phyloP scores from a whole-genome alignment of 306 rosid genomes.

The Citrullus mucosospermus region DNA sequence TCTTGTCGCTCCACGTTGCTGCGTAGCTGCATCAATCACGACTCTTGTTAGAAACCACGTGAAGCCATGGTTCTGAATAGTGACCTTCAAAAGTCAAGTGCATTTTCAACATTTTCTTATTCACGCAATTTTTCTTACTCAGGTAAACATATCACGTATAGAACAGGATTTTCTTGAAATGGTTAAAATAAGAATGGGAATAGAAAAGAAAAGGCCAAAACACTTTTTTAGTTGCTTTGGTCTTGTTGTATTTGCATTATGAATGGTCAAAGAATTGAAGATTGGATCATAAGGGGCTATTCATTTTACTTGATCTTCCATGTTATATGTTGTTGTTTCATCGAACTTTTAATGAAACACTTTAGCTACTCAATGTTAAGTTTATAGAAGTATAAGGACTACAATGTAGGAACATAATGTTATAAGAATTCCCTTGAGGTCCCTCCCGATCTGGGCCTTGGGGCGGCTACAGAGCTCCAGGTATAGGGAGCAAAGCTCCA shows the following conservation, averaged over 20 bases:
- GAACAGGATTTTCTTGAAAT: not conserved
- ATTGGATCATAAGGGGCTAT: no score
- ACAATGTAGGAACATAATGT: no score
- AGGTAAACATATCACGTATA: not conserved
- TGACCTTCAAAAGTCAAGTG: not conserved
- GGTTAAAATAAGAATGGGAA: not conserved
- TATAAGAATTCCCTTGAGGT: no score
- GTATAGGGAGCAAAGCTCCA: no score
- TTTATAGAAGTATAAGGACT: not conserved
- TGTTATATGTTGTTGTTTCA: not conserved
- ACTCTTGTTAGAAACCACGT: not conserved
- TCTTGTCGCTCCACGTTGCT: slow-evolving; percentile 75
- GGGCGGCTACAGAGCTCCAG: no score
- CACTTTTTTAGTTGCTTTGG: not conserved
- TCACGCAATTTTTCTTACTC: not conserved
- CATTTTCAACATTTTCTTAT: not conserved
- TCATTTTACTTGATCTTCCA: not conserved
- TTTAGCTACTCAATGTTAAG: not conserved
- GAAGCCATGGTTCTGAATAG: not conserved
- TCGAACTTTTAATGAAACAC: not conserved
- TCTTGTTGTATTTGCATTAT: not conserved
- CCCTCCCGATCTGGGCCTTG: no score
- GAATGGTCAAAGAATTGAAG: no score
- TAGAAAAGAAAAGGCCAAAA: not conserved
- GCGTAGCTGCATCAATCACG: slow-evolving; percentile 51